phyloP scores from a whole-genome alignment of 305 asterid genomes.

The Salvia sclarea region DNA sequence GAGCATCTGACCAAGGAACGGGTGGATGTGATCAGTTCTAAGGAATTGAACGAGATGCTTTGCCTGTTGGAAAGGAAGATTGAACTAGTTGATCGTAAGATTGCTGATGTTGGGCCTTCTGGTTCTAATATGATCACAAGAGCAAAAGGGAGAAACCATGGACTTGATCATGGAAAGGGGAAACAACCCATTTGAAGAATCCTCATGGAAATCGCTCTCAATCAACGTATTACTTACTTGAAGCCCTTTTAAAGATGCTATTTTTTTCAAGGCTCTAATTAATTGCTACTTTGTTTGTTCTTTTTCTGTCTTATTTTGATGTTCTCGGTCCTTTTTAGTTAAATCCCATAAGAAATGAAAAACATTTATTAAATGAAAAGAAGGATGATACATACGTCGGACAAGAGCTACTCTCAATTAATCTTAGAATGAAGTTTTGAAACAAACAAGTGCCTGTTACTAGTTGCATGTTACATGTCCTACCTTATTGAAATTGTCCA shows the following conservation, averaged over 20 bases:
- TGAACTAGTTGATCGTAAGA: constrained; percentile 39
- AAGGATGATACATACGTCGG: neutral
- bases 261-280: constrained; percentile 7
- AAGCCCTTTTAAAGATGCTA: constrained; percentile 14
- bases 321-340: neutral
- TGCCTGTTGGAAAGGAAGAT: constrained; percentile 47
- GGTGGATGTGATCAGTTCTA: constrained; percentile 26
- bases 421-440: neutral
- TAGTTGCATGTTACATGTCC: neutral
- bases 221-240: constrained; percentile 16
- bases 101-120: constrained; percentile 36
- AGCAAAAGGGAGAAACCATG: constrained; percentile 20
- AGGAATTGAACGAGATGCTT: constrained; percentile 38
- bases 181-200: constrained; percentile 38
- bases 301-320: neutral
- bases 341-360: neutral
- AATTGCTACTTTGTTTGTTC: constrained; percentile 3
- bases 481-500: neutral
- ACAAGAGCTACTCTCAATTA: neutral
- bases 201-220: constrained; percentile 20
- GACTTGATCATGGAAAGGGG: constrained; percentile 34
- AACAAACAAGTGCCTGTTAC: neutral
- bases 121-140: constrained; percentile 27
- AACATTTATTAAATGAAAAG: neutral
- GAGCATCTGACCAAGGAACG: constrained; percentile 34